Conservation (phyloP, 192 early-diverging fungal genomes). For the Entomortierella beljakovae region DNA sequence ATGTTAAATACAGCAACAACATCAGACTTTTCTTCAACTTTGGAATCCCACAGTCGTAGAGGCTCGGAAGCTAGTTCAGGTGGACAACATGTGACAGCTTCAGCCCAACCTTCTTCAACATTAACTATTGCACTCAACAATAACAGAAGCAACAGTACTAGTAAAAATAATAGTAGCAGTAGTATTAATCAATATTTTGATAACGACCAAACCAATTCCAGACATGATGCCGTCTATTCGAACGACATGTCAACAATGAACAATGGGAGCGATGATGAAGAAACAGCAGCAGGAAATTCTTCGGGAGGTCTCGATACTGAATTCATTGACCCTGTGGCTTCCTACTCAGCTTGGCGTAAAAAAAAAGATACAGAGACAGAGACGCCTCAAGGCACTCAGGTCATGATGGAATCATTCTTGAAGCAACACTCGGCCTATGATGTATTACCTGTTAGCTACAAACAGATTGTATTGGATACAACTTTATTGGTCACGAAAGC, state of each 20-base stretch:
- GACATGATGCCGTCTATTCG: no score
- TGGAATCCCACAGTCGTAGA: no score
- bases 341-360: constrained; percentile 51
- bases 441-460: constrained; percentile 89
- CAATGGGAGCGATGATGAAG: neutral
- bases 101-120: constrained; percentile 1
- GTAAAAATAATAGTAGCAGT: neutral
- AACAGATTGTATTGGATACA: constrained; percentile 93
- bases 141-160: constrained; percentile 1
- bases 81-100: no score
- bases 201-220: no score
- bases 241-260: neutral
- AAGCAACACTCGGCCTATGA: constrained; percentile 92
- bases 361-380: constrained; percentile 51
- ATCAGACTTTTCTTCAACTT: no score
- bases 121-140: constrained; percentile 15
- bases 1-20: neutral
- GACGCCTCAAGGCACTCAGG: constrained; percentile 32
- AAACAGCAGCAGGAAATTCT: constrained; percentile 1
- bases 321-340: constrained; percentile 44
- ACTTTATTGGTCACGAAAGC: constrained; percentile 93
- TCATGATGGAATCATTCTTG: constrained; percentile 63
- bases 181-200: neutral
- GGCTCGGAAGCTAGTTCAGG: no score
- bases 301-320: constrained; percentile 12